phyloP scores from a whole-genome alignment of 345 rosid species.

The Camelina laxa region DNA sequence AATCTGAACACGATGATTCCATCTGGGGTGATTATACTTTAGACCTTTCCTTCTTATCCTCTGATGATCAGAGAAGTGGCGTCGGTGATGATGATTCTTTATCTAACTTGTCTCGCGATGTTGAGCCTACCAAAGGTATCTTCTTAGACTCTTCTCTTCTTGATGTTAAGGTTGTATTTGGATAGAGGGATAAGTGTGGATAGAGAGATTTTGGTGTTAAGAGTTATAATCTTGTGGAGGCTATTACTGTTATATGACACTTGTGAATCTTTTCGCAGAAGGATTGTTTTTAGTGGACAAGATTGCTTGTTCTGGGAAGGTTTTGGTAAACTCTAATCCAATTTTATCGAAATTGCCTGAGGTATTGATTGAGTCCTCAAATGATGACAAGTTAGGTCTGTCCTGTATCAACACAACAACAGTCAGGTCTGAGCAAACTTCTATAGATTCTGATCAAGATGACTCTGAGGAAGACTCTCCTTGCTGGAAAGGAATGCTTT shows the following conservation, averaged over 20 bases:
- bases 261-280: conserved; percentile 37
- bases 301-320: conserved; percentile 22
- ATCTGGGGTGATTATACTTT: conserved; percentile 39
- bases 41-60: conserved; percentile 44
- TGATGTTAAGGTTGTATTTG: neutral
- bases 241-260: neutral
- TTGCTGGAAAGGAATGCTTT: conserved; percentile 62
- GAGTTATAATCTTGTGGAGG: neutral
- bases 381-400: conserved; percentile 33
- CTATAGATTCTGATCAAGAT: conserved; percentile 27
- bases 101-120: conserved; percentile 40
- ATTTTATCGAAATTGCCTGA: conserved; percentile 19
- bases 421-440: conserved; percentile 36
- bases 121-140: conserved; percentile 34
- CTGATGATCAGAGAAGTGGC: conserved; percentile 43
- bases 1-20: conserved; percentile 42
- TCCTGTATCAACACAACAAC: conserved; percentile 25
- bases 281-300: conserved; percentile 13
- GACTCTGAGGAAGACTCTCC: conserved; percentile 72
- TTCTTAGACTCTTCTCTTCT: neutral
- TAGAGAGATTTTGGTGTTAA: neutral
- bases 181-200: neutral
- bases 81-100: conserved; percentile 33
- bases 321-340: conserved; percentile 17
- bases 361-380: conserved; percentile 26